Conservation (phyloP, 176 grass and related monocot genomes). For the Saccharum officinarum region DNA sequence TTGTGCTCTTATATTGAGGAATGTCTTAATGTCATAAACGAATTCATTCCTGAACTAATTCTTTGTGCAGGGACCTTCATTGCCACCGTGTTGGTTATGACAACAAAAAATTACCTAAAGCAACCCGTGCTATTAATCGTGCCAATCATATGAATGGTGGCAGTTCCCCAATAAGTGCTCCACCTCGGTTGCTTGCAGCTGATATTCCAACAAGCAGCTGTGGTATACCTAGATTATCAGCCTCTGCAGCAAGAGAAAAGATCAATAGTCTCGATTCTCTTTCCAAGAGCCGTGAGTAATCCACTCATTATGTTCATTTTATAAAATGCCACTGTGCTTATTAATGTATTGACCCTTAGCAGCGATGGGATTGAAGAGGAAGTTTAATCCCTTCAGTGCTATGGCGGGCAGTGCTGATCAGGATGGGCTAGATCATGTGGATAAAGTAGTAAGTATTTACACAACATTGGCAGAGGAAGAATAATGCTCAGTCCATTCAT, state of each 20-base stretch:
- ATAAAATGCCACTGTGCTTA: conserved; percentile 30
- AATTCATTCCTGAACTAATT: conserved; percentile 22
- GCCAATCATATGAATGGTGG: conserved; percentile 30
- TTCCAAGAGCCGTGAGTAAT: conserved; percentile 38
- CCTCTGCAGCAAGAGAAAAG: conserved; percentile 18
- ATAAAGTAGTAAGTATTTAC: conserved; percentile 44
- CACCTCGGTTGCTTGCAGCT: conserved; percentile 29
- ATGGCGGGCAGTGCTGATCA: conserved; percentile 9
- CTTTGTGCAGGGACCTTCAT: conserved; percentile 66
- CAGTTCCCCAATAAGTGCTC: conserved; percentile 18
- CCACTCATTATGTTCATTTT: conserved; percentile 8
- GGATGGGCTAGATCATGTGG: not conserved
- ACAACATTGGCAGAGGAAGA: conserved; percentile 22
- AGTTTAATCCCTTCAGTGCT: conserved; percentile 28
- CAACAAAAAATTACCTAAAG: conserved; percentile 71
- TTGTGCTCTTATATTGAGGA: not conserved
- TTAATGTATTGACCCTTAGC: conserved; percentile 44
- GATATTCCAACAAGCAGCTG: conserved; percentile 45
- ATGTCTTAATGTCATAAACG: conserved; percentile 5
- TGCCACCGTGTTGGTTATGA: conserved; percentile 85
- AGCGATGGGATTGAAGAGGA: conserved; percentile 58
- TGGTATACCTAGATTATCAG: conserved; percentile 24
- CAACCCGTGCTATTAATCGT: conserved; percentile 45
- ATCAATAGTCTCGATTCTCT: conserved; percentile 12
- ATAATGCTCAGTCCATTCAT: not conserved